A percentile compares a stretch with the other conserved stretches of the same genome.
Conservation (phyloP, 2,329 filamentous ascomycete genomes). For the Xylariaceae sp. region DNA sequence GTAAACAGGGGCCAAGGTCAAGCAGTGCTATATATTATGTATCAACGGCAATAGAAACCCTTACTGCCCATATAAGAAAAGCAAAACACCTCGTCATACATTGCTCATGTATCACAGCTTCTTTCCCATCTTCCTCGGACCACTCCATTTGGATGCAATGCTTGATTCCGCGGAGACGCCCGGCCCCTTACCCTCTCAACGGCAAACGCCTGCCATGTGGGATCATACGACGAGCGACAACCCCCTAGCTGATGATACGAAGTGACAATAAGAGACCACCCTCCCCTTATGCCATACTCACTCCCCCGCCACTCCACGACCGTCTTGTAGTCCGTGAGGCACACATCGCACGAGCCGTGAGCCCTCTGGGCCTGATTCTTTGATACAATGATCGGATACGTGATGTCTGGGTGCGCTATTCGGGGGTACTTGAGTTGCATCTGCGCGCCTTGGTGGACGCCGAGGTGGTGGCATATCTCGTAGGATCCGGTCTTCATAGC, state of each 20-base stretch:
- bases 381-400: background rate
- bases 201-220: slow-evolving; percentile 2
- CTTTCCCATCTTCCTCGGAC: slow-evolving; percentile 1
- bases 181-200: background rate
- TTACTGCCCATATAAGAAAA: no score
- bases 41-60: no score
- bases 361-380: background rate
- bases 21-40: no score
- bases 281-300: background rate
- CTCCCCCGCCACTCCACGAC: background rate
- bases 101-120: no score
- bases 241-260: slow-evolving; percentile 2
- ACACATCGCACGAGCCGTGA: slow-evolving; percentile 1
- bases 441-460: slow-evolving; percentile 1
- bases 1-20: no score
- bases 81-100: no score
- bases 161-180: background rate
- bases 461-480: slow-evolving; percentile 2
- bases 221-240: slow-evolving; percentile 3
- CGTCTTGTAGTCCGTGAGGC: slow-evolving; percentile 3
- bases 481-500: background rate
- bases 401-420: background rate
- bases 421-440: background rate
- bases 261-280: background rate
- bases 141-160: background rate